Evolutionary conservation across 192 early-diverging fungal species (phyloP).

Genomic region (Backusella sp.): DNA sequence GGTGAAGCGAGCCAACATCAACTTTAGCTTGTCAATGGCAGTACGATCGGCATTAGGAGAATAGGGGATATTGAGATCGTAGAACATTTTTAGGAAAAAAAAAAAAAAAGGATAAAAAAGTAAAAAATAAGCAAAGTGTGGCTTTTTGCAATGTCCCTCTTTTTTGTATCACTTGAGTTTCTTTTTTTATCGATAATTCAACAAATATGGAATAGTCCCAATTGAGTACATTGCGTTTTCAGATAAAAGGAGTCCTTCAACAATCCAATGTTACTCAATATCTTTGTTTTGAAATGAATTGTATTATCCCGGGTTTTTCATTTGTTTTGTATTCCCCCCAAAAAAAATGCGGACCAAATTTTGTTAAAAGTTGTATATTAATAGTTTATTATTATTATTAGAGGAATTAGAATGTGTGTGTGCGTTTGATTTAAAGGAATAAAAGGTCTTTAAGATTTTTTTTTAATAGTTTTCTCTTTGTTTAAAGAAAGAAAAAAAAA

Average conservation of each 20-base stretch:
- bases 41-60: neutral
- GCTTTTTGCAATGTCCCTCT: neutral
- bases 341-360: too few species aligned
- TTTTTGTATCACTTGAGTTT: neutral
- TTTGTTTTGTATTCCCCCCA: neutral
- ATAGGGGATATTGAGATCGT: slow-evolving; percentile 8
- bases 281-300: neutral
- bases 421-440: neutral
- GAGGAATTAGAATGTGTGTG: neutral
- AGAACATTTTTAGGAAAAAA: neutral
- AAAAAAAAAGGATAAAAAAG: neutral
- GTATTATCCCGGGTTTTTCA: neutral
- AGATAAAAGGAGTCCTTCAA: neutral
- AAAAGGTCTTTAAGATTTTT: neutral
- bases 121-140: neutral
- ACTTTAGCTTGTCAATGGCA: slow-evolving; percentile 2
- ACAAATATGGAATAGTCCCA: neutral
- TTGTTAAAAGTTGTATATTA: neutral
- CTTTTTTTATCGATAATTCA: neutral
- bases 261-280: neutral
- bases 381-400: neutral
- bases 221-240: neutral
- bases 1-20: neutral
- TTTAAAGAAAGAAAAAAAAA: neutral
- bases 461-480: neutral